These are phyloP conservation scores for Terfezia claveryi DNA, from an alignment of 495 filamentous ascomycete genomes.

Conservation along the genomic window DNA sequence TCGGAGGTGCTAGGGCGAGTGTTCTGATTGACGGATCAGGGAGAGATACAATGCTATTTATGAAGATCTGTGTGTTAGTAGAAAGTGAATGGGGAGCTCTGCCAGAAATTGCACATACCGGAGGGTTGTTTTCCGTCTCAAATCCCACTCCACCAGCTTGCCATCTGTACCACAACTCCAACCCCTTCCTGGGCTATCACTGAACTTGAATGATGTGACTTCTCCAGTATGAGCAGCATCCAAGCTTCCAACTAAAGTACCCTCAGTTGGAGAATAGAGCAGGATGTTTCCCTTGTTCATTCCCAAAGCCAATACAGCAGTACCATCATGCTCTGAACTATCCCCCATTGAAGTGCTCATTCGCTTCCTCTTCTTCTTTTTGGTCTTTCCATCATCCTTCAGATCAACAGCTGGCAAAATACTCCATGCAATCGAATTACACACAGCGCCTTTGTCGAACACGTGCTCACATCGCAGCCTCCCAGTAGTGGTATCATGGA, in stretches of 20 bases:
- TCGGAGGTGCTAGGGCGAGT: conserved; percentile 23
- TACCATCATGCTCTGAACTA: conserved; percentile 19
- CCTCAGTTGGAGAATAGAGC: conserved; percentile 32
- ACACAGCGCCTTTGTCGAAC: conserved; percentile 27
- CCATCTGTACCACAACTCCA: conserved; percentile 41
- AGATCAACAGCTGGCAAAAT: conserved; percentile 2
- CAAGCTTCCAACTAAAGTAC: conserved; percentile 29
- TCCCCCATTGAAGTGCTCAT: conserved; percentile 27
- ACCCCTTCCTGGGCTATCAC: conserved; percentile 24
- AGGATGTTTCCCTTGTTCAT: conserved; percentile 32
- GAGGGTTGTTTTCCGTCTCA: conserved; percentile 26
- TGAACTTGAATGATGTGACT: conserved; percentile 37
- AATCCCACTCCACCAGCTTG: conserved; percentile 39
- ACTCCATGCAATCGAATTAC: conserved; percentile 39
- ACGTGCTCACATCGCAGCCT: conserved; percentile 35
- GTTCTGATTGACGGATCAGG: conserved; percentile 26
- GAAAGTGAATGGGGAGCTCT: neutral
- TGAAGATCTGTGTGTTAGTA: neutral
- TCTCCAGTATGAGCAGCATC: conserved; percentile 31
- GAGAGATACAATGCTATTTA: conserved; percentile 27
- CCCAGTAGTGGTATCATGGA: conserved; percentile 36
- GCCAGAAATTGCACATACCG: conserved; percentile 21
- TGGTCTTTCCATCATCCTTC: conserved; percentile 15
- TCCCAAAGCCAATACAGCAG: conserved; percentile 31
- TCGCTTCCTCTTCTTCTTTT: conserved; percentile 40